These are phyloP conservation scores for Penicillium expansum DNA, from an alignment of 2,329 filamentous ascomycete species.

Conservation along the genomic window DNA sequence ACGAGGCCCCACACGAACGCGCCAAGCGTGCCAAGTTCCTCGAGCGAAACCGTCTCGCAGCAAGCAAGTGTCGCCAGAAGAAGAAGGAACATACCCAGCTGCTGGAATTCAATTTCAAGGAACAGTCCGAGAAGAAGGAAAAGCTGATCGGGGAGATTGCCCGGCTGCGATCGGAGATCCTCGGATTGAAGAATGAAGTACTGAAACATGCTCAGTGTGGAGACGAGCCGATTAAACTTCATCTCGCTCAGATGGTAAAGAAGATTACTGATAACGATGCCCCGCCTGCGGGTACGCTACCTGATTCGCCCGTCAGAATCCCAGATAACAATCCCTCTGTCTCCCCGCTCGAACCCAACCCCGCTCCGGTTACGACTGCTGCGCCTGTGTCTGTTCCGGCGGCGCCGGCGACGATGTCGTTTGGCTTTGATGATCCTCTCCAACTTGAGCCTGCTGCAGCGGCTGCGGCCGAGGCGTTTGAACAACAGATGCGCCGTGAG, in stretches of 20 bases:
- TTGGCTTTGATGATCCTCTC: constrained; percentile 35
- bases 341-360: constrained; percentile 7
- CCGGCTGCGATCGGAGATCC: constrained; percentile 36
- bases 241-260: constrained; percentile 40
- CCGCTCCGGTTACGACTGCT: background rate
- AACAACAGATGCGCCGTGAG: constrained; percentile 32
- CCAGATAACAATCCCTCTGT: constrained; percentile 17
- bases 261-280: constrained; percentile 32
- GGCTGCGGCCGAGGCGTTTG: constrained; percentile 20
- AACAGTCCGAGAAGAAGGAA: constrained; percentile 36
- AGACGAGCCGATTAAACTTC: constrained; percentile 38
- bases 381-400: background rate
- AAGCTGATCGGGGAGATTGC: constrained; percentile 34
- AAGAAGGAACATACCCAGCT: constrained; percentile 57
- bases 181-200: constrained; percentile 42
- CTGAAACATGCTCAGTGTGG: constrained; percentile 41
- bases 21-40: constrained; percentile 52
- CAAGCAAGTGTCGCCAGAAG: constrained; percentile 61
- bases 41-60: constrained; percentile 59
- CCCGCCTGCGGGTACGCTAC: background rate
- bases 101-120: constrained; percentile 46
- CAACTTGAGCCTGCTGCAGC: constrained; percentile 24
- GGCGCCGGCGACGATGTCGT: constrained; percentile 22
- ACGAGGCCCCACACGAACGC: constrained; percentile 28
- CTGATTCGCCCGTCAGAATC: constrained; percentile 7